Evolutionary conservation across 805 yeast genomes (phyloP).

Genomic region (Lachancea fermentati): DNA sequence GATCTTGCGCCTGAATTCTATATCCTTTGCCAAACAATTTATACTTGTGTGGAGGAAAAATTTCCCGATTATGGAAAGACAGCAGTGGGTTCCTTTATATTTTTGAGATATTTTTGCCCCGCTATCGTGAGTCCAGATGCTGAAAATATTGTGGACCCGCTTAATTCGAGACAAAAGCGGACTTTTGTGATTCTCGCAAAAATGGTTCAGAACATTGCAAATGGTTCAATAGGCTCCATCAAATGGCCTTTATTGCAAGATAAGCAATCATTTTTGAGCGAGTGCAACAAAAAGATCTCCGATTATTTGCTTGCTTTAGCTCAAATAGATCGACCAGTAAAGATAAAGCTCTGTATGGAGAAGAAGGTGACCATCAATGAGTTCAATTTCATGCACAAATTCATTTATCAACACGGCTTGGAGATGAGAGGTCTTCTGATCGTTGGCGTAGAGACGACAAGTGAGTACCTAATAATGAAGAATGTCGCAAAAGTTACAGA

Average conservation of each 20-base stretch:
- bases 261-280: conserved; percentile 37
- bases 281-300: conserved; percentile 36
- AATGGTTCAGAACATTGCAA: conserved; percentile 80
- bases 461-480: conserved; percentile 19
- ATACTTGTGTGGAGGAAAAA: conserved; percentile 48
- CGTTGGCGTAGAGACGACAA: conserved; percentile 12
- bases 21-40: conserved; percentile 63
- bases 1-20: conserved; percentile 67
- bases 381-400: conserved; percentile 41
- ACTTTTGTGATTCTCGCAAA: conserved; percentile 75
- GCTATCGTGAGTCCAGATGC: conserved; percentile 83
- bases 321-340: conserved; percentile 17
- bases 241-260: conserved; percentile 55
- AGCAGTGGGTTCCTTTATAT: conserved; percentile 83
- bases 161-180: conserved; percentile 45
- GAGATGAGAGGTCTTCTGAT: conserved; percentile 29
- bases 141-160: conserved; percentile 35
- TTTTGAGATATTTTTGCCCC: conserved; percentile 77
- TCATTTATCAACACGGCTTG: conserved; percentile 45
- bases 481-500: conserved; percentile 41
- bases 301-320: conserved; percentile 38
- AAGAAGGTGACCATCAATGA: conserved; percentile 24
- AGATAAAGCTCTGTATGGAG: conserved; percentile 19
- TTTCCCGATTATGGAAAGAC: conserved; percentile 62
- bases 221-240: conserved; percentile 60